Base-by-base conservation (phyloP, 805 yeast genomes). In the Starmerella ratchasimensis region DNA sequence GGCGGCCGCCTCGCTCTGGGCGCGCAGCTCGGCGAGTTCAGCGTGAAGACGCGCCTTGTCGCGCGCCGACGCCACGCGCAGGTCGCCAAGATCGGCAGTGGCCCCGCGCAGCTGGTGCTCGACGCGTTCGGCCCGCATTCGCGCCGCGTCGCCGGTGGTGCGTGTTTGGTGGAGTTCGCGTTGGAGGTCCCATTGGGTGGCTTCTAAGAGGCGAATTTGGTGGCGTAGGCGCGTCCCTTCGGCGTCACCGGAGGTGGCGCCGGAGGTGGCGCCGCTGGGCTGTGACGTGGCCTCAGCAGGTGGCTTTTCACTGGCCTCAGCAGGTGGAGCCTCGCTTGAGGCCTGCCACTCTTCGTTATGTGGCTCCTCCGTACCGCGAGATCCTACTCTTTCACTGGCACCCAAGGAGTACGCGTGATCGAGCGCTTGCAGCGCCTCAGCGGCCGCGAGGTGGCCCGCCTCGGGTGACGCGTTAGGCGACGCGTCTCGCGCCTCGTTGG, bases 181-280 rank as follows among this genome's bases (percentile, higher is more conserved):
- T 19, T 33, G 43, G 19, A 36, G 38, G n/a, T 39, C 38, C 35
- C 43, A 28, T 17, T 36, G 41, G 7, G 36, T 20, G 9, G 28
- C 23, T 24, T 42, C 36, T n/a, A 42, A 34, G 10, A 31, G 27
- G 25, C 28, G 36, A n/a, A 39, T 19, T 26, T 29, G 32, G 10
- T n/a, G n/a, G n/a, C n/a, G n/a, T n/a, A n/a, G n/a, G n/a, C n/a
- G n/a, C n/a, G n/a, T n/a, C n/a, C n/a, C n/a, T n/a, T n/a, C n/a
- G n/a, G n/a, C n/a, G n/a, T n/a, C n/a, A n/a, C n/a, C n/a, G n/a
- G n/a, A n/a, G n/a, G n/a, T n/a, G n/a, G n/a, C n/a, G n/a, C n/a
- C n/a, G n/a, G n/a, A n/a, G n/a, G n/a, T n/a, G n/a, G n/a, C n/a
- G n/a, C n/a, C n/a, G n/a, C n/a, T n/a, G n/a, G n/a, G n/a, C n/a